Base-by-base conservation (phyloP, 1,284 basidiomycete genomes). In the Grifola frondosa region DNA sequence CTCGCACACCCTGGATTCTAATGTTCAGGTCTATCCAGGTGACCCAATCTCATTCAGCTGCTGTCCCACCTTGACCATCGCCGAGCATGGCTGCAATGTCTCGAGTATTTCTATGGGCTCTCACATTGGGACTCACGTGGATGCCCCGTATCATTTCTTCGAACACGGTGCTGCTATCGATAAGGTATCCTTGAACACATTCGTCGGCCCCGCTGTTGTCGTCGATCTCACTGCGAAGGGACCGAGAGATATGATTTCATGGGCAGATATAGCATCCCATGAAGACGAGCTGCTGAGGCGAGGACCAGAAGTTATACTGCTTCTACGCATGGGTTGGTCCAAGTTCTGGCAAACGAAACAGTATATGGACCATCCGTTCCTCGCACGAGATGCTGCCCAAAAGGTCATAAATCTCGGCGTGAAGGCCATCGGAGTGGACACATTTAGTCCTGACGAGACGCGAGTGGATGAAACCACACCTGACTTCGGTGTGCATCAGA, bases 61-160 rank as follows among this genome's bases (percentile, higher is more conserved):
- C 40, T 59, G 52, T 15, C 56, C 53, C 1, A 34, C 23, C 3
- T 31, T 49, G 30, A 58, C 53, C 19, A 40, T 63, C 29, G 16
- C 52, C 8, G 43, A 50, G 2, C 70, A 81, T 37, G 80, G 78
- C 22, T 75, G 70, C 57, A 73, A 68, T 32, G 73, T 83, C 2
- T 71, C 73, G 41, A 53, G 61, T 3, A 59, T 85, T 23, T 64
- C 72, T 15, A 54, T 81, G 25, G 75, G 79, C 12, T 75, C 81
- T 2, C 82, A 85, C 53, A 70, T 67, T 0, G 85, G 85, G 19
- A 88, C 85, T 1, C 86, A 88, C 61, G 69, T 88, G 58, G 85
- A 88, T 52, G 82, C 84, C 0, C 86, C 86, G 0, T 83, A 74
- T 30, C 85, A 88, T 54, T 86, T 85, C 63, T 61, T 82, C 57